These are phyloP conservation scores for Luffa acutangula DNA, from an alignment of 306 rosid species.

Conservation along the genomic window DNA sequence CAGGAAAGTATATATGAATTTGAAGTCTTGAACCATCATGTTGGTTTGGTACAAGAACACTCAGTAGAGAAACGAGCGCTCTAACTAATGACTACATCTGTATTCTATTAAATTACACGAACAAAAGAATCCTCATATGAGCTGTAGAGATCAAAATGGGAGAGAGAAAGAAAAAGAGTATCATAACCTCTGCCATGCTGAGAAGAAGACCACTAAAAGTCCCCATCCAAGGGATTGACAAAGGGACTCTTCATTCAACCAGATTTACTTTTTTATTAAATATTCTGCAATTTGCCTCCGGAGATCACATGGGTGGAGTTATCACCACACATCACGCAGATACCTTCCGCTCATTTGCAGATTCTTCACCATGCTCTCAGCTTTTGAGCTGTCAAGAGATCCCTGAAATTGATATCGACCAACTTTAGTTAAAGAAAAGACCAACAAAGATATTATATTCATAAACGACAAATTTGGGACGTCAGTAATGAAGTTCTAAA, in stretches of 20 bases:
- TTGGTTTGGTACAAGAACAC: constrained; percentile 36
- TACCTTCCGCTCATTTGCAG: constrained; percentile 79
- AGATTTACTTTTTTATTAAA: neutral
- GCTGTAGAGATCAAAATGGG: constrained; percentile 1
- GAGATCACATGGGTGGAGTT: constrained; percentile 8
- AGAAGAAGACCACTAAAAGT: neutral
- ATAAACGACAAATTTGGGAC: neutral
- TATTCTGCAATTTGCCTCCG: neutral
- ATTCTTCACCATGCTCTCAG: constrained; percentile 88
- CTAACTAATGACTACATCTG: constrained; percentile 21
- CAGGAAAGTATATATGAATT: neutral
- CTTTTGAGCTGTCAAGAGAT: constrained; percentile 68
- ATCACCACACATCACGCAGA: constrained; percentile 95
- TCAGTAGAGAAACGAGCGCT: constrained; percentile 18
- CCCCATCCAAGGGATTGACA: neutral
- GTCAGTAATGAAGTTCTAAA: neutral
- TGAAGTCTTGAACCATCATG: constrained; percentile 31
- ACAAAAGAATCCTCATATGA: constrained; percentile 35
- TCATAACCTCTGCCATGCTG: constrained; percentile 11
- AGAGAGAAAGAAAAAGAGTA: neutral
- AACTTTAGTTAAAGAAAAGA: neutral
- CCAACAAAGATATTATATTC: neutral
- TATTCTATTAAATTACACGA: constrained; percentile 27
- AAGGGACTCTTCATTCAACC: constrained; percentile 2
- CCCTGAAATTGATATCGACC: constrained; percentile 42